Evolutionary conservation across 2,329 filamentous ascomycete species (phyloP).

Genomic region (Orbilia brochopaga): DNA sequence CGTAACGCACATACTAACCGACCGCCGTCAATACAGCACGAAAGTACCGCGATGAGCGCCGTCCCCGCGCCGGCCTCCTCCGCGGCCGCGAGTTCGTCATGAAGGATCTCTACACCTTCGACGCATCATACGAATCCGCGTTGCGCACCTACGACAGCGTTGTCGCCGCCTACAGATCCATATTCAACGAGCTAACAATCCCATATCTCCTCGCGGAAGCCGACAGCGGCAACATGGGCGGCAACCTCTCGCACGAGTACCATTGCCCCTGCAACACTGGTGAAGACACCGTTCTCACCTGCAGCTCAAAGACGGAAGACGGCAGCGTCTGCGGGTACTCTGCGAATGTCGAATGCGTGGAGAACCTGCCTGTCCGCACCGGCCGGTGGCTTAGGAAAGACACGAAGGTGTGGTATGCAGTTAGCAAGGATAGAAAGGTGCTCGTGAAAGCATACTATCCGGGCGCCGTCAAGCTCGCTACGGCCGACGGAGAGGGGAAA

Average conservation of each 20-base stretch:
- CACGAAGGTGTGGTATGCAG: conserved; percentile 65
- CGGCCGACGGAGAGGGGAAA: conserved; percentile 38
- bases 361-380: conserved; percentile 22
- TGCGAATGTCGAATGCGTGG: conserved; percentile 84
- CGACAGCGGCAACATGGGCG: conserved; percentile 95
- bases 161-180: conserved; percentile 71
- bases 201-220: conserved; percentile 82
- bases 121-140: conserved; percentile 70
- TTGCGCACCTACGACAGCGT: conserved; percentile 80
- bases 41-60: conserved; percentile 91
- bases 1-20: conserved; percentile 3
- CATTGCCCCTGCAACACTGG: conserved; percentile 80
- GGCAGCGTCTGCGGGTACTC: conserved; percentile 69
- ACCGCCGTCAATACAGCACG: conserved; percentile 64
- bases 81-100: conserved; percentile 91
- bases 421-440: conserved; percentile 71
- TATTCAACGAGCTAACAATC: conserved; percentile 83
- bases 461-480: conserved; percentile 41
- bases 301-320: conserved; percentile 59
- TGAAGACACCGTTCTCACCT: conserved; percentile 83
- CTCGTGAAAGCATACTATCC: conserved; percentile 75
- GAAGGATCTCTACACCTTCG: conserved; percentile 99
- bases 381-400: conserved; percentile 39
- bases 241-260: conserved; percentile 91
- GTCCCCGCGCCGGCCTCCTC: conserved; percentile 85